Evolutionary conservation across 345 rosid species (phyloP), one percentile per base, ranked within the genome.

Genomic region (Hirschfeldia incana): DNA sequence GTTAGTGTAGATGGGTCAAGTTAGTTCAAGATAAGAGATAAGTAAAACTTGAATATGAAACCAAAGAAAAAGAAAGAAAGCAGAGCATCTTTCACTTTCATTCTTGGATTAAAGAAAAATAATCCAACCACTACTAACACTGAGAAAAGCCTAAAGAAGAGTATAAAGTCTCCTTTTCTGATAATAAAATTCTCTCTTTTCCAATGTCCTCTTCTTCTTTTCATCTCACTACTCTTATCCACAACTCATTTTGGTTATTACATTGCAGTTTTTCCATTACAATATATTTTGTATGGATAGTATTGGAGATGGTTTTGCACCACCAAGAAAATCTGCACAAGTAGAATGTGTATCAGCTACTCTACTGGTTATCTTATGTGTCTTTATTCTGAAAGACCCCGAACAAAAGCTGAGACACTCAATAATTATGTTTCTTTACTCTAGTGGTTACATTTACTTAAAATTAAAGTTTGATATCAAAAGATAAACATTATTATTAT

Each of bases 1-100:
- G 44, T 8, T 46, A 59, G 65, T 5, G 58, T 68, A 68, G 46
- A 15, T 78, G 33, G 17, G 46, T 73, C 28, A 28, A 58, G 63
- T 30, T 65, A 12, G 6, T 57, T 42, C 8, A 72, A 28, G 77
- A 78, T 26, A 66, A 32, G 68, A n/a, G 77, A 59, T 42, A 6
- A 72, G 37, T 10, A 65, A 21, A 21, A 46, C 8, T 60, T 69
- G 69, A 67, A 67, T 59, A 59, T 11, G 74, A 67, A 72, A 44
- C 16, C 26, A 60, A 55, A 72, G n/a, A 37, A 59, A 78, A 49
- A 64, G 21, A 59, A 60, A 62, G 8, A 68, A 16, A 53, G 66
- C 11, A 61, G 61, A 69, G 83, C 66, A 80, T 80, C 75, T 80
- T 74, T 80, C 71, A 80, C 42, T 74, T 69, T 80, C 83, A 69